Evolutionary conservation across 345 rosid genomes (phyloP), one percentile per base, ranked within the genome.

Genomic region (Populus deltoides): DNA sequence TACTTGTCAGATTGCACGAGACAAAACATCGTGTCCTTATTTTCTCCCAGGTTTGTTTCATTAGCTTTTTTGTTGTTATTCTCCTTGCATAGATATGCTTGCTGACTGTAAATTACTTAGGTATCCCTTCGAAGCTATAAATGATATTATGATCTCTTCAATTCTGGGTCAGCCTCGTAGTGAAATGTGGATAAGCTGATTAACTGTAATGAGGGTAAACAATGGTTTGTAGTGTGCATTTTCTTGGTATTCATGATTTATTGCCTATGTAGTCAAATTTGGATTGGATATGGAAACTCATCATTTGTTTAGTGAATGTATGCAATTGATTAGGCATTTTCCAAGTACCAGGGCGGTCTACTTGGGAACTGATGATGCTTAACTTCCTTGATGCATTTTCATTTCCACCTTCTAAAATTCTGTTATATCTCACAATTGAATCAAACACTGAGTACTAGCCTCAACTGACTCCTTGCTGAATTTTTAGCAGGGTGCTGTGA

Each of bases 1-100:
- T 97, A 84, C 93, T 97, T 80, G 91, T 92, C 72, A 90, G 91
- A 86, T 89, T 97, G 90, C 97, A 90, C 79, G 92, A 88, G 90
- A 97, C 99, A 72, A 97, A 97, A 81, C 99, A 97, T 81, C 98
- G 99, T 49, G 97, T 97, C 78, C 86, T 97, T 81, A 92, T 97
- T 75, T 97, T 97, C 82, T 97, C 99, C 7, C 99, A 97, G 99
- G 99, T 94, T 85, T 70, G 81, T 82, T 49, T 79, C 45, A 9
- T 49, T 80, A 38, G 53, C 25, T 27, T 67, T 74, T 47, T 22
- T 39, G 12, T 17, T 36, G 25, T 16, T 71, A 20, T 71, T 47
- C 73, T 77, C 63, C 41, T 36, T 38, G 45, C 43, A 41, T 20
- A n/a, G 62, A 59, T n/a, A 10, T 35, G 55, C 61, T 71, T 53